Evolutionary conservation across 345 rosid species (phyloP), one percentile per base, ranked within the genome.

Genomic region (Lepidium sativum): DNA sequence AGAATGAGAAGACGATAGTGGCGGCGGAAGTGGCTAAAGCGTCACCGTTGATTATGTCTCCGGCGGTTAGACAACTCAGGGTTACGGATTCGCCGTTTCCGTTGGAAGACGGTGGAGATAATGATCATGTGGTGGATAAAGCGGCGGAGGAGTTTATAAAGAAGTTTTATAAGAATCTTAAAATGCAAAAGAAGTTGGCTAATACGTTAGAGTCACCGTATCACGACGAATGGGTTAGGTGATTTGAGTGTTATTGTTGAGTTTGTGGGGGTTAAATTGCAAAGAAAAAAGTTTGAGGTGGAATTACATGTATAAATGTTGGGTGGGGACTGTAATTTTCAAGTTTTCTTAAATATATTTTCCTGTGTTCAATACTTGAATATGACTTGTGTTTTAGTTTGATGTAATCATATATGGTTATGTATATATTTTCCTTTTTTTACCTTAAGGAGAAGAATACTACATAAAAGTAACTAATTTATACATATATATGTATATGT

Each of bases 41-140:
- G 25, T 65, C 87, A 0, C 75, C 89, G 1, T 51, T 74, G 50
- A 21, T 65, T 16, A 59, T 78, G 31, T 88, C 83, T 6, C 85
- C 90, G 9, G 69, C 70, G 74, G 92, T 78, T 52, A 78, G 89
- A 67, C 92, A 80, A 69, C 74, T 86, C 58, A 76, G 96, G 69
- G 82, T 89, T 54, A 86, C 91, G 12, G 94, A 86, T 70, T 89
- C 96, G 2, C 94, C 96, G n/a, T 89, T 86, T 57, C 89, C 94
- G 2, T 33, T 83, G 14, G 88, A 84, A 17, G 91, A 85, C 18
- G 88, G 69, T 0, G 90, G 81, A 2, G 81, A 79, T 43, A 78
- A 83, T 13, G 87, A 75, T 53, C 55, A 61, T 27, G 63, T 71
- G 57, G 96, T 89, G 29, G 91, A 89, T 63, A 75, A 65, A 63